A percentile compares a stretch with the other conserved stretches of the same genome.
phyloP scores from a whole-genome alignment of 2,329 filamentous ascomycete genomes.

The Zopfia rhizophila region DNA sequence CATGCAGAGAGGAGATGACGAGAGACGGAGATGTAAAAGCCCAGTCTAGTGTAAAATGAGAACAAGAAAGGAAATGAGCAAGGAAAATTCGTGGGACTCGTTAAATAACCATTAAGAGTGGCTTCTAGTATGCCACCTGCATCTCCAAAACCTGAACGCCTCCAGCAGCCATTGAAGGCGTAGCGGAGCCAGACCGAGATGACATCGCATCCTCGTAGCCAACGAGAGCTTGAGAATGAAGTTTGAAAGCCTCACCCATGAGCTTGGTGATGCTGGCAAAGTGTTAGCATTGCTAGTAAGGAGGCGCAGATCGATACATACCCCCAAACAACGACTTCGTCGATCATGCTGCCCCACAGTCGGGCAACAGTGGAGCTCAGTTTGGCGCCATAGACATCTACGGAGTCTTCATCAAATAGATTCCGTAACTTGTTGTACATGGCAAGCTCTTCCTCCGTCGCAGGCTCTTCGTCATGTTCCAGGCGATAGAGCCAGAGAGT shows the following conservation, averaged over 20 bases:
- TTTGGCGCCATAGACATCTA: constrained; percentile 82
- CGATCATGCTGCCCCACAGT: constrained; percentile 97
- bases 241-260: constrained; percentile 97
- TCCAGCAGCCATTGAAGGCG: constrained; percentile 53
- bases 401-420: constrained; percentile 89
- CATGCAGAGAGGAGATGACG: constrained; percentile 36
- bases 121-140: constrained; percentile 54
- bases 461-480: constrained; percentile 97
- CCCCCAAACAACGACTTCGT: constrained; percentile 99
- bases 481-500: constrained; percentile 98
- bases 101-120: constrained; percentile 9
- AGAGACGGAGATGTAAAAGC: constrained; percentile 37
- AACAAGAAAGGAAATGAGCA: constrained; percentile 23
- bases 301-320: constrained; percentile 67
- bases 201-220: constrained; percentile 87
- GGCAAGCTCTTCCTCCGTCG: constrained; percentile 81
- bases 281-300: constrained; percentile 56
- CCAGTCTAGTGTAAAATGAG: constrained; percentile 45
- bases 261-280: constrained; percentile 81
- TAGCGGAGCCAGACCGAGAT: constrained; percentile 55
- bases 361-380: constrained; percentile 95
- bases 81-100: constrained; percentile 33
- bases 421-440: constrained; percentile 95
- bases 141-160: constrained; percentile 55
- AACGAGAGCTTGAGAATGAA: constrained; percentile 92